Base-by-base conservation (phyloP, 1,284 basidiomycete genomes). In the Takashimella koratensis region DNA sequence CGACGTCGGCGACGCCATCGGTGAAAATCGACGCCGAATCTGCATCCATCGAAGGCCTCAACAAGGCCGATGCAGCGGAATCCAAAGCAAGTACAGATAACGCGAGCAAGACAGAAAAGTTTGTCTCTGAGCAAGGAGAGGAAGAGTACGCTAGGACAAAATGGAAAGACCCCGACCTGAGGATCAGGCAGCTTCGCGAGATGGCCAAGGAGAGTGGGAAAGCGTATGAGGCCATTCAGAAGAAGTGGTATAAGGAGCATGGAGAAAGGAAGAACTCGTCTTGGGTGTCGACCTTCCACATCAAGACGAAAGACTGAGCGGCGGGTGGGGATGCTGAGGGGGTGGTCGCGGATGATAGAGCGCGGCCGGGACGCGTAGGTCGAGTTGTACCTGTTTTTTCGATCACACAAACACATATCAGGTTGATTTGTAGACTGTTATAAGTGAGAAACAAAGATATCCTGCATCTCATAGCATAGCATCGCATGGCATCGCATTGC, bases 101-200 rank as follows among this genome's bases (percentile, higher is more conserved):
- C 4, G 46, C 23, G 13, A 36, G 47, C 13, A n/a, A n/a, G n/a
- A n/a, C n/a, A n/a, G n/a, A n/a, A n/a, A 21, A 47, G 26, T 24
- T 47, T 19, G 20, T 47, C 6, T 26, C 21, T 16, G 30, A 11
- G 20, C 13, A 50, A 19, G n/a, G n/a, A 39, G 39, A 22, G 25
- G 23, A 43, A 4, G 27, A 21, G 19, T 19, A 21, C 20, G n/a
- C 40, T 5, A 26, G 43, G 25, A 53, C 64, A 10, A 56, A 54
- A n/a, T 75, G 73, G 70, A 65, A 60, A 40, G 43, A 56, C 20
- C 62, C 72, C 2, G 62, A 60, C 51, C 26, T 43, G 5, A 56
- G 63, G 36, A 62, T 67, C 20, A 23, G 49, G 27, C 48, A 54
- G 19, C 46, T 73, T 30, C 51, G 74, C 25, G 42, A 49, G 25